phyloP scores from a whole-genome alignment of 805 yeast genomes.

The Cyberlindnera japonica region DNA sequence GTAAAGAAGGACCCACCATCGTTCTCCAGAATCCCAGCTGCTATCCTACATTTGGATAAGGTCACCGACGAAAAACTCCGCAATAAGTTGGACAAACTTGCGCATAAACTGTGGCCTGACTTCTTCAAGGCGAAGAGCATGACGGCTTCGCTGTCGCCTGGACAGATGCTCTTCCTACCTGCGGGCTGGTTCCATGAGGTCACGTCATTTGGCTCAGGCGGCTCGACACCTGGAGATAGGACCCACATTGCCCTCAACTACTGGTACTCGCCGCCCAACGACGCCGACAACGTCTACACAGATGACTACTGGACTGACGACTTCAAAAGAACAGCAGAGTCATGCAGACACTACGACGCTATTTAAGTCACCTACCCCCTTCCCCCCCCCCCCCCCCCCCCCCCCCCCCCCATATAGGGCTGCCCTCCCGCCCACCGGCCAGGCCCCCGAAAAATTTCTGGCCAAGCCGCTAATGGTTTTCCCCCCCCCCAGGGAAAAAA shows the following conservation, averaged over 20 bases:
- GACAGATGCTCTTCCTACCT: constrained; percentile 67
- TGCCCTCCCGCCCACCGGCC: no score
- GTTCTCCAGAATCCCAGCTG: constrained; percentile 61
- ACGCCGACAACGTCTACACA: constrained; percentile 35
- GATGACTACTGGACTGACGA: constrained; percentile 55
- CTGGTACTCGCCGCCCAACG: constrained; percentile 69
- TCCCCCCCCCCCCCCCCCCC: no score
- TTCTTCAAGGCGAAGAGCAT: constrained; percentile 40
- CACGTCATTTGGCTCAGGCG: constrained; percentile 49
- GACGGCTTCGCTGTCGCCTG: constrained; percentile 50
- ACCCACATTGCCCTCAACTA: constrained; percentile 64
- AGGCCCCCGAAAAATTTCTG: no score
- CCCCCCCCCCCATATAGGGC: no score
- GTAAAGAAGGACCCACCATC: constrained; percentile 59
- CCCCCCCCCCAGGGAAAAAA: no score
- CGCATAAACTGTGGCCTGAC: constrained; percentile 45
- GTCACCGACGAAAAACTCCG: constrained; percentile 31
- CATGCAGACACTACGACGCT: constrained; percentile 25
- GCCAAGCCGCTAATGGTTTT: no score
- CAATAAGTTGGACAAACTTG: constrained; percentile 32
- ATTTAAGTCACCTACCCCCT: no score
- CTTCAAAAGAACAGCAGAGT: constrained; percentile 39
- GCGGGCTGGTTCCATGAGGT: constrained; percentile 86
- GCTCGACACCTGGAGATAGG: constrained; percentile 14
- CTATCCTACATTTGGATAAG: constrained; percentile 56